Evolutionary conservation across 148 eudicot genomes (phyloP).

Genomic region (Rhododendron williamsianum): DNA sequence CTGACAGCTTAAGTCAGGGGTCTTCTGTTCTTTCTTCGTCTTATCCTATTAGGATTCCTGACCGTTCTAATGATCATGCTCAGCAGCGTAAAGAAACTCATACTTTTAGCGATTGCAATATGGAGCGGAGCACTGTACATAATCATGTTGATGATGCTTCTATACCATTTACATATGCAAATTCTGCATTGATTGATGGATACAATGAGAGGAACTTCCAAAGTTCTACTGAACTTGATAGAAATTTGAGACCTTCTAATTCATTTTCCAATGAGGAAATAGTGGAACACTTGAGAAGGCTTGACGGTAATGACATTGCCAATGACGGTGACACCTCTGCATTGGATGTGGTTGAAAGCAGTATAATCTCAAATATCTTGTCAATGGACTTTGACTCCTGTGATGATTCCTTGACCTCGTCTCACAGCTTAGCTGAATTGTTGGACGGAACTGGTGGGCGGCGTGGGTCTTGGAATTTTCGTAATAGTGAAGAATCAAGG

Average conservation of each 20-base stretch:
- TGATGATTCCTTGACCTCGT: slow-evolving; percentile 34
- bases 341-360: slow-evolving; percentile 39
- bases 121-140: slow-evolving; percentile 20
- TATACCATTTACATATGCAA: slow-evolving; percentile 18
- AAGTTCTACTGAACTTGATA: slow-evolving; percentile 31
- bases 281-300: slow-evolving; percentile 48
- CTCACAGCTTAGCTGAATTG: slow-evolving; percentile 25
- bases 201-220: slow-evolving; percentile 29
- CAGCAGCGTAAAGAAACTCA: slow-evolving; percentile 18
- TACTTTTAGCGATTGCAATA: slow-evolving; percentile 13
- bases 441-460: slow-evolving; percentile 24
- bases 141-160: slow-evolving; percentile 32
- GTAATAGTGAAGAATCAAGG: slow-evolving; percentile 24
- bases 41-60: slow-evolving; percentile 21
- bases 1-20: slow-evolving; percentile 14
- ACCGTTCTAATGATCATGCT: slow-evolving; percentile 18
- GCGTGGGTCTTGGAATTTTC: slow-evolving; percentile 33
- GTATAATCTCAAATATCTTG: slow-evolving; percentile 52
- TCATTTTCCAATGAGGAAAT: slow-evolving; percentile 53
- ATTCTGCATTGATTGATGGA: slow-evolving; percentile 27
- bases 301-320: slow-evolving; percentile 24
- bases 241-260: slow-evolving; percentile 32
- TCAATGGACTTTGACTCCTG: slow-evolving; percentile 44
- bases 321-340: slow-evolving; percentile 27
- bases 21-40: slow-evolving; percentile 24